Conservation (phyloP, 1,139 yeast species). For the Scheffersomyces titani region DNA sequence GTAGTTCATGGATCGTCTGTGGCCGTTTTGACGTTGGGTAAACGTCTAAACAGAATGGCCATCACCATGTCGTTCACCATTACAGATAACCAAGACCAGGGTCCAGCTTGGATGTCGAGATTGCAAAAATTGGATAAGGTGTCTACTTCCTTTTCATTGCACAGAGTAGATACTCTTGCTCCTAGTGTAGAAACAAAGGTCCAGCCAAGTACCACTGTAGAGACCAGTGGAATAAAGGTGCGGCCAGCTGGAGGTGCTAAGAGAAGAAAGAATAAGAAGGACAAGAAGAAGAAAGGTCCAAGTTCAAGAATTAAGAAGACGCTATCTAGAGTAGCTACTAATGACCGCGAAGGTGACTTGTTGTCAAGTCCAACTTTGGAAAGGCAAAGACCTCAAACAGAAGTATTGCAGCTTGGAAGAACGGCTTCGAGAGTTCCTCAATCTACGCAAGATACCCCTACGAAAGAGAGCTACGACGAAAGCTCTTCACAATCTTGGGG, state of each 20-base stretch:
- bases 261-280: constrained; percentile 43
- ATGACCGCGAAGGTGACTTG: constrained; percentile 25
- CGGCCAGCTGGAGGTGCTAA: constrained; percentile 81
- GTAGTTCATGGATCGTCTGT: constrained; percentile 96
- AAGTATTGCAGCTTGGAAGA: constrained; percentile 45
- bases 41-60: constrained; percentile 87
- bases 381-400: constrained; percentile 42
- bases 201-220: constrained; percentile 41
- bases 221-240: constrained; percentile 68
- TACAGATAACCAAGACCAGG: constrained; percentile 63
- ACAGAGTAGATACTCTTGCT: constrained; percentile 64
- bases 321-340: constrained; percentile 25
- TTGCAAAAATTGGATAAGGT: constrained; percentile 75
- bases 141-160: constrained; percentile 77
- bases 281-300: constrained; percentile 31
- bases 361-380: constrained; percentile 15
- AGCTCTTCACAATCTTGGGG: constrained; percentile 6
- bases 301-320: constrained; percentile 30
- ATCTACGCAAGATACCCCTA: constrained; percentile 9
- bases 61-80: constrained; percentile 86
- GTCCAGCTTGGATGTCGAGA: constrained; percentile 80
- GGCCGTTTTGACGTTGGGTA: constrained; percentile 88
- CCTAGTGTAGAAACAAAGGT: constrained; percentile 10
- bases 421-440: constrained; percentile 20
- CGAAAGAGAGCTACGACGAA: constrained; percentile 11